phyloP scores from a whole-genome alignment of 805 yeast genomes.

The Saccharomycopsis sp. region DNA sequence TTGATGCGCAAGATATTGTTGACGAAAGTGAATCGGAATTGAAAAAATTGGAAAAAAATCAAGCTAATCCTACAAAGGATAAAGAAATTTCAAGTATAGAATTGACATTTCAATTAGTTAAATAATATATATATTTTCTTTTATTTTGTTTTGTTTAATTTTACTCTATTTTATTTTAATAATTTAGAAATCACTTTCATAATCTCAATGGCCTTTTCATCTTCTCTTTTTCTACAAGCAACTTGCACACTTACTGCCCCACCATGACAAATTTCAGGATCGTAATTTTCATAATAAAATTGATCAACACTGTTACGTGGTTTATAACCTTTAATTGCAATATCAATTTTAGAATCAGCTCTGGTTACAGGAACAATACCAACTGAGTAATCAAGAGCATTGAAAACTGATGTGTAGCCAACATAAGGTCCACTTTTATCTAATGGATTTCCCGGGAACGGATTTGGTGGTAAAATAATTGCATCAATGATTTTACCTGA shows the following conservation, averaged over 20 bases:
- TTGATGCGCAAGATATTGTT: conserved; percentile 3
- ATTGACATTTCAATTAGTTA: neutral
- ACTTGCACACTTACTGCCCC: conserved; percentile 63
- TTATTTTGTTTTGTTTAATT: neutral
- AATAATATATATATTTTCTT: neutral
- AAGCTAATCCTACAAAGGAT: neutral
- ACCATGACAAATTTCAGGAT: conserved; percentile 47
- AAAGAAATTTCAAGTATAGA: neutral
- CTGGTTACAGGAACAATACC: conserved; percentile 38
- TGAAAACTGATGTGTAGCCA: conserved; percentile 38
- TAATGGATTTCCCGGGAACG: conserved; percentile 33
- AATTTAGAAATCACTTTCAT: conserved; percentile 33
- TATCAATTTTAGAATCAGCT: conserved; percentile 40
- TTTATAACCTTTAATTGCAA: conserved; percentile 25
- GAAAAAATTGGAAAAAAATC: conserved; percentile 13
- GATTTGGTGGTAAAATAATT: conserved; percentile 41
- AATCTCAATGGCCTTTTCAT: conserved; percentile 50
- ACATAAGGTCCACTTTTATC: conserved; percentile 28
- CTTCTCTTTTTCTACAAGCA: conserved; percentile 52
- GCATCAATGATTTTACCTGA: conserved; percentile 39
- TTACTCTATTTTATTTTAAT: neutral
- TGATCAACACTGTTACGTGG: conserved; percentile 38
- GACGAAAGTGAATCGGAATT: conserved; percentile 16
- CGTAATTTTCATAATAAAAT: conserved; percentile 39
- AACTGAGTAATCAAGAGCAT: conserved; percentile 36